phyloP scores from a whole-genome alignment of 495 filamentous ascomycete species.

The Lophiotrema nucula region DNA sequence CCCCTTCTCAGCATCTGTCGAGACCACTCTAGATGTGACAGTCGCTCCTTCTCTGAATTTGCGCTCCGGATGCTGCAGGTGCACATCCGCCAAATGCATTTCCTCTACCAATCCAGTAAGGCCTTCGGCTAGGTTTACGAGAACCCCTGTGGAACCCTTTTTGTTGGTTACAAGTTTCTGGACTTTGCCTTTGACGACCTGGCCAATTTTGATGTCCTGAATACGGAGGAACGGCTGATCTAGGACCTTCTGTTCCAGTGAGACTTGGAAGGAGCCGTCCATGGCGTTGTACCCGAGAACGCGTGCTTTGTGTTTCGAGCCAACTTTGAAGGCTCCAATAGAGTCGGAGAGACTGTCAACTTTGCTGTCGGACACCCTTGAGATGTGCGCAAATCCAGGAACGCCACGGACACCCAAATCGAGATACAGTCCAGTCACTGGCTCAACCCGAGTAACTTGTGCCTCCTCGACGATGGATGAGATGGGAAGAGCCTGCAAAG shows the following conservation, averaged over 20 bases:
- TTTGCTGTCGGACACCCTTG: constrained; percentile 79
- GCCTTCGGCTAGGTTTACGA: constrained; percentile 79
- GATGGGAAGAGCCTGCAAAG: constrained; percentile 60
- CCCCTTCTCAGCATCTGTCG: constrained; percentile 69
- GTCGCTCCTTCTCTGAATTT: constrained; percentile 88
- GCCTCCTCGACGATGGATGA: constrained; percentile 74
- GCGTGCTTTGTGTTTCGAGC: constrained; percentile 73
- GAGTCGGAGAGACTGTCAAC: constrained; percentile 73
- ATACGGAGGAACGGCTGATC: constrained; percentile 85
- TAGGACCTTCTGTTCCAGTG: constrained; percentile 75
- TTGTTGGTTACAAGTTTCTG: constrained; percentile 77
- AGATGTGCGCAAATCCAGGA: constrained; percentile 89
- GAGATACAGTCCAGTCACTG: constrained; percentile 74
- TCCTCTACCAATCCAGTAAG: constrained; percentile 85
- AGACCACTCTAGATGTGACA: constrained; percentile 80
- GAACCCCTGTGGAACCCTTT: constrained; percentile 70
- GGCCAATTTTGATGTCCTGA: constrained; percentile 81
- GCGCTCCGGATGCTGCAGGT: constrained; percentile 87
- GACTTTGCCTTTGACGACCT: constrained; percentile 77
- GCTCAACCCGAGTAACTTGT: constrained; percentile 73
- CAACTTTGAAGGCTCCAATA: constrained; percentile 74
- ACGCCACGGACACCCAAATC: constrained; percentile 72
- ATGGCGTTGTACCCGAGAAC: constrained; percentile 81
- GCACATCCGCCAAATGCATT: constrained; percentile 82
- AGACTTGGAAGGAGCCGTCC: constrained; percentile 83